phyloP scores from a whole-genome alignment of 2,329 filamentous ascomycete genomes.

The Botryotinia calthae region DNA sequence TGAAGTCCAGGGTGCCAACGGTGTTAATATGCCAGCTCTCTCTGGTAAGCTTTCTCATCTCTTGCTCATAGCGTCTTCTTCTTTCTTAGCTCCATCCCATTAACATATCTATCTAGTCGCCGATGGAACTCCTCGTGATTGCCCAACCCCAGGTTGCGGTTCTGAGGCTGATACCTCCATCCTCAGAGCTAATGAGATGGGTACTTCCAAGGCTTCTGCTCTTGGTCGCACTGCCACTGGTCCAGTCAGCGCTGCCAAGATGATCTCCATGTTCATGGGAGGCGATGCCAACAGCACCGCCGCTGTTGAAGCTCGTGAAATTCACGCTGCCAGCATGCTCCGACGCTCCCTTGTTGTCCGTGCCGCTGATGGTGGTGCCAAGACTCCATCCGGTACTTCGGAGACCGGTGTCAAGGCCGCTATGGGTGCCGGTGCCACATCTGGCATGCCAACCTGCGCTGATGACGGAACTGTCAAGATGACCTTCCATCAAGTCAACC shows the following conservation, averaged over 20 bases:
- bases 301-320: conserved; percentile 62
- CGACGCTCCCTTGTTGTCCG: conserved; percentile 37
- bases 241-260: conserved; percentile 54
- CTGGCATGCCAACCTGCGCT: conserved; percentile 56
- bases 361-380: conserved; percentile 44
- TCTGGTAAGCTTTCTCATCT: conserved; percentile 42
- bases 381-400: conserved; percentile 46
- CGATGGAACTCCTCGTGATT: conserved; percentile 68
- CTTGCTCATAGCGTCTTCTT: neutral
- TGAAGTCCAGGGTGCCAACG: conserved; percentile 57
- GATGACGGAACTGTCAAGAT: conserved; percentile 61
- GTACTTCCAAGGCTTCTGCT: conserved; percentile 52
- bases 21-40: conserved; percentile 61
- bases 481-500: conserved; percentile 69
- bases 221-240: conserved; percentile 63
- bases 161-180: conserved; percentile 70
- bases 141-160: conserved; percentile 58
- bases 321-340: conserved; percentile 66
- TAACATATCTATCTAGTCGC: conserved; percentile 44
- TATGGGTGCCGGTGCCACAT: conserved; percentile 51
- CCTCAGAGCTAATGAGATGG: conserved; percentile 60
- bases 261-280: conserved; percentile 61
- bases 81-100: conserved; percentile 21
- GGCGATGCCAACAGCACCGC: conserved; percentile 41
- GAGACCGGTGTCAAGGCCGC: conserved; percentile 55